Base-by-base conservation (phyloP, 2,329 filamentous ascomycete species). In the Fusarium cicatricum region DNA sequence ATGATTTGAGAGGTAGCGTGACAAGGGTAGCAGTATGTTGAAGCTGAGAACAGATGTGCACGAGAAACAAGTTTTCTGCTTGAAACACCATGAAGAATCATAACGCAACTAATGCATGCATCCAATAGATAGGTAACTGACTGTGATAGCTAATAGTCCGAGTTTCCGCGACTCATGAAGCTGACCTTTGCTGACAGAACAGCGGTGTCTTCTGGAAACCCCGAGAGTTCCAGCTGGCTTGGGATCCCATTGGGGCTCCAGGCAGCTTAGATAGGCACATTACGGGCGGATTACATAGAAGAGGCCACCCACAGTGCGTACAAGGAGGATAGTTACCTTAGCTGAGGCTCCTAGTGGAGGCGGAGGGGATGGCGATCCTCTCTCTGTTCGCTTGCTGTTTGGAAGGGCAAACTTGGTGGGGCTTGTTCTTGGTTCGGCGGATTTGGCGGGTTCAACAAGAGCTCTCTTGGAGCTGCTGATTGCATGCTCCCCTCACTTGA, bases 131-230 rank as follows among this genome's bases (percentile, higher is more conserved):
- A 23, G 21, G 7, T 4, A 23, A 23, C 7, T 7, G 21, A 23
- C 21, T 23, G 21, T 23, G 4, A 23, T 23, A 34, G n/a, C 32
- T n/a, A n/a, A 15, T 34, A 21, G 32, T 19, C 19, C 33, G 42
- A 32, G 31, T 45, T 34, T 45, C 42, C n/a, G 26, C n/a, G 16
- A 26, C 33, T 36, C 33, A 11, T 38, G 43, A 37, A 21, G 15
- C 23, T 19, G 15, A 31, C 21, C 32, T 47, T 15, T 36, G 34
- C 34, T 48, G 14, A 60, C 44, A 37, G 61, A 62, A 62, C 37
- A 52, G 54, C 54, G 58, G 59, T 62, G 59, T 62, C 59, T 58
- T 61, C 40, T 59, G 42, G 33, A 62, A 51, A 31, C 44, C 40
- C 26, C 38, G 38, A 39, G 46, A 36, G 28, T 46, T 39, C 41